Base-by-base conservation (phyloP, 208 protist genomes). In the Wallacemonas sp. region DNA sequence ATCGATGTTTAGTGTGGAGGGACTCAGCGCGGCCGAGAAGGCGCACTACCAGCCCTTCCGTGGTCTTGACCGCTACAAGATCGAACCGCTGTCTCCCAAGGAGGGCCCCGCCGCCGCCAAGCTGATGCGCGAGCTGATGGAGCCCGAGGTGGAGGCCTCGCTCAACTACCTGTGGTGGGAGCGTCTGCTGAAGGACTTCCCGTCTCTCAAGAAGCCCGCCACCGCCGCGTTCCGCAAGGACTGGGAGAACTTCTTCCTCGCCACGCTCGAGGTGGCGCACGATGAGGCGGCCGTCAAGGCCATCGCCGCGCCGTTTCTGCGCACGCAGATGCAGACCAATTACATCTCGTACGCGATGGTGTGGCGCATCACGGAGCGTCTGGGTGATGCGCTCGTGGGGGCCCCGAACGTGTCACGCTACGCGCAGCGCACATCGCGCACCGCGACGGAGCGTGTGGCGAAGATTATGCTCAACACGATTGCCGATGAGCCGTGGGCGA, bases 381-480 rank as follows among this genome's bases (percentile, higher is more conserved):
- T 96, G 3, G 79, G 70, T 44, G 80, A 90, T 46, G 78, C 85
- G 36, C 65, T 96, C 23, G 84, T 78, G 19, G 47, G 34, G 5
- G 64, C 69, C 9, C 75, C 80, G 36, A 36, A 63, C n/a, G 61
- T 65, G 38, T 74, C 70, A 3, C 60, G 44, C 32, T 82, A 93
- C 52, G 85, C 87, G 72, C 72, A 68, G 26, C 83, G 79, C 44
- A 62, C 73, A 0, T 78, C 80, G 6, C 75, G 85, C 23, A 58
- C 81, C n/a, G 82, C 64, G 23, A 73, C 90, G 49, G 91, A 96
- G 81, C 86, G 85, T 2, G 82, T 96, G 52, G 94, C 91, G 23
- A 96, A 94, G 65, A 74, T 94, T 32, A 82, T 88, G 81, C 74
- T 94, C 12, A 87, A 96, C 71, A 96, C 91, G 23, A 83, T 96